phyloP scores from a whole-genome alignment of 2,329 filamentous ascomycete genomes.

The Xylaria sp. region DNA sequence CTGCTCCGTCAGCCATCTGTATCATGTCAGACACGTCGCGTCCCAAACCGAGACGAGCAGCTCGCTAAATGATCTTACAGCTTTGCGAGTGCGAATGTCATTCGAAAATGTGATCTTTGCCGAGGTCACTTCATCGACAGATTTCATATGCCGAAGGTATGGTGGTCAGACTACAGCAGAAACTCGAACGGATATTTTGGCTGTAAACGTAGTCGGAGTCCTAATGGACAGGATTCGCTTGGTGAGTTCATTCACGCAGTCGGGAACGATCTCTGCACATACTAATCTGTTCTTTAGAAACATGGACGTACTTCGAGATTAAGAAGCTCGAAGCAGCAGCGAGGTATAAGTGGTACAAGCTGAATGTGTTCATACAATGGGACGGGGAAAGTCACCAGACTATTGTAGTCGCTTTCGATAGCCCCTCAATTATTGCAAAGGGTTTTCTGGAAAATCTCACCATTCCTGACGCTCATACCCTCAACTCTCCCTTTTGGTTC shows the following conservation, averaged over 20 bases:
- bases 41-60: neutral
- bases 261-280: no score
- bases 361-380: slow-evolving; percentile 44
- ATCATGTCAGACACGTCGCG: slow-evolving; percentile 15
- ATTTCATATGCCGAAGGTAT: slow-evolving; percentile 42
- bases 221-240: slow-evolving; percentile 19
- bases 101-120: slow-evolving; percentile 41
- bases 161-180: slow-evolving; percentile 44
- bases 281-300: slow-evolving; percentile 30
- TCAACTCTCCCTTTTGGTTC: slow-evolving; percentile 46
- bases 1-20: neutral
- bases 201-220: slow-evolving; percentile 24
- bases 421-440: neutral
- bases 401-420: slow-evolving; percentile 43
- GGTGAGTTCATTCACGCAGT: slow-evolving; percentile 29
- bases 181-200: slow-evolving; percentile 50
- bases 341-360: slow-evolving; percentile 44
- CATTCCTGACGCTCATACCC: neutral
- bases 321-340: slow-evolving; percentile 34
- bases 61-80: slow-evolving; percentile 32
- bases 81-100: slow-evolving; percentile 39
- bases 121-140: slow-evolving; percentile 30
- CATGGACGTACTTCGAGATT: slow-evolving; percentile 43
- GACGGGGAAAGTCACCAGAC: slow-evolving; percentile 31
- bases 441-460: slow-evolving; percentile 13